These are phyloP conservation scores for Oryza glaberrima DNA, from an alignment of 176 grass and related monocot species.

Conservation along the genomic window DNA sequence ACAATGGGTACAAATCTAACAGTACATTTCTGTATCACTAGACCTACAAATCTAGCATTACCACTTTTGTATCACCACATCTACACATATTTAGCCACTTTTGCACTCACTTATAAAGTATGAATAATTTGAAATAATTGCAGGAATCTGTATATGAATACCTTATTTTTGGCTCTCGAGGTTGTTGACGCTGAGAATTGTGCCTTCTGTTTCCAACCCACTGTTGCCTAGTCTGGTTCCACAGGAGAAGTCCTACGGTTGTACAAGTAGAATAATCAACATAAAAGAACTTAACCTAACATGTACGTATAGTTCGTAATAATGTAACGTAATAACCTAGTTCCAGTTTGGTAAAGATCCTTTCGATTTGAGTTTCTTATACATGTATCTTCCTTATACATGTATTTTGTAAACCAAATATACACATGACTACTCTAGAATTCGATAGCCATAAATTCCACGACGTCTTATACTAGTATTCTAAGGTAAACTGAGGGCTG, in stretches of 20 bases:
- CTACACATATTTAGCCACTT: background rate
- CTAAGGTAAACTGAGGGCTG: background rate
- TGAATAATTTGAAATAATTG: background rate
- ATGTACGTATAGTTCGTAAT: background rate
- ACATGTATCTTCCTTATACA: background rate
- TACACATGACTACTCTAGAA: background rate
- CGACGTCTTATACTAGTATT: background rate
- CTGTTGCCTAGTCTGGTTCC: constrained; percentile 87
- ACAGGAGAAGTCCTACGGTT: constrained; percentile 72
- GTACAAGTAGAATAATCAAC: background rate
- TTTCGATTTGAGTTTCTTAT: background rate
- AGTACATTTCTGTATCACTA: background rate
- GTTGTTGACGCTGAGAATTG: constrained; percentile 50
- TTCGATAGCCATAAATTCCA: background rate
- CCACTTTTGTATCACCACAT: background rate
- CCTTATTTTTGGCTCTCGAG: constrained; percentile 74
- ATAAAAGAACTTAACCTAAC: background rate
- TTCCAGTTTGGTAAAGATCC: background rate
- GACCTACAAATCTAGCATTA: background rate
- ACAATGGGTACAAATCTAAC: background rate
- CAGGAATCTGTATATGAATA: constrained; percentile 9
- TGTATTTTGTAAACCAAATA: background rate
- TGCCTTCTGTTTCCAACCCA: constrained; percentile 71
- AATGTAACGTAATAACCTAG: background rate
- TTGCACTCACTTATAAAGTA: background rate